Evolutionary conservation across 2,329 filamentous ascomycete genomes (phyloP).

Genomic region (Exophiala aquamarina): DNA sequence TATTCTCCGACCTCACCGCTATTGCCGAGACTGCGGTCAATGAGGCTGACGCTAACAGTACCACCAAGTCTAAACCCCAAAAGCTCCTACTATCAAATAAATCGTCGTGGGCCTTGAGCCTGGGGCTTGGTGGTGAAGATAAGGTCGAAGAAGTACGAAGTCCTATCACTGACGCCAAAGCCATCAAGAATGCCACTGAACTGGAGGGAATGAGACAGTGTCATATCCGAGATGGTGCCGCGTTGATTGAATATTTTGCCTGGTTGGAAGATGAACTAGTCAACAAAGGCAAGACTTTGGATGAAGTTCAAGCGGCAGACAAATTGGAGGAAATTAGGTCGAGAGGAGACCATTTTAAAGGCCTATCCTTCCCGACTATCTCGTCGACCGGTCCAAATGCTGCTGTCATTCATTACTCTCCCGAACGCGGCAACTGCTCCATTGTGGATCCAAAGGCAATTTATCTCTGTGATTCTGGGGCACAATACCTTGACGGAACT

Average conservation of each 20-base stretch:
- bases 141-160: constrained; percentile 84
- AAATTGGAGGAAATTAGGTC: constrained; percentile 69
- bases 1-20: constrained; percentile 74
- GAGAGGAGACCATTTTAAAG: constrained; percentile 73
- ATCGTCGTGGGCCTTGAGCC: constrained; percentile 88
- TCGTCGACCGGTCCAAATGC: constrained; percentile 92
- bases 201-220: constrained; percentile 90
- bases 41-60: constrained; percentile 35
- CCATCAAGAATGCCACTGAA: constrained; percentile 88
- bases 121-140: constrained; percentile 82
- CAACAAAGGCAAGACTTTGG: constrained; percentile 69
- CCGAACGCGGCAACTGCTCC: constrained; percentile 78
- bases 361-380: constrained; percentile 92
- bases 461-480: constrained; percentile 95
- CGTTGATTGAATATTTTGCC: constrained; percentile 87
- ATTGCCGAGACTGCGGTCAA: constrained; percentile 53
- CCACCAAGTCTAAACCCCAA: constrained; percentile 39
- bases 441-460: constrained; percentile 80
- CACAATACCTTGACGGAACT: constrained; percentile 93
- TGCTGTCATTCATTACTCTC: constrained; percentile 93
- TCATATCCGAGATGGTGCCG: constrained; percentile 89
- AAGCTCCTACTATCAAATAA: constrained; percentile 87
- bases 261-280: constrained; percentile 91
- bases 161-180: constrained; percentile 86
- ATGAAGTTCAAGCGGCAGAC: constrained; percentile 89